Evolutionary conservation across 31 red algal species (phyloP).

Genomic region (Porphyra umbilicalis): DNA sequence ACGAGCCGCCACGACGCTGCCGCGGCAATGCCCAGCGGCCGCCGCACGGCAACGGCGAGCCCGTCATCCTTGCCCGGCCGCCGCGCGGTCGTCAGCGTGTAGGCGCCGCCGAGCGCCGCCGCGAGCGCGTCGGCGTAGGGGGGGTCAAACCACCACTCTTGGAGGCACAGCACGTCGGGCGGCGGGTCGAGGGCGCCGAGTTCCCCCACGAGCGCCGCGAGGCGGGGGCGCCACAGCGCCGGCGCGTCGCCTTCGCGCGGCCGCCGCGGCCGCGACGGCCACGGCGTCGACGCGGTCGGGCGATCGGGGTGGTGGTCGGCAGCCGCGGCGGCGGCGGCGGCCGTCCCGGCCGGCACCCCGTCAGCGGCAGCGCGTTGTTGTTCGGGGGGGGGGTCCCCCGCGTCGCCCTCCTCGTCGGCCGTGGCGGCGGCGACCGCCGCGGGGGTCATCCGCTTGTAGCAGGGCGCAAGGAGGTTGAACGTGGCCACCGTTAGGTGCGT

Average conservation of each 20-base stretch:
- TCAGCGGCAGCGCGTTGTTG: too few relatives aligned
- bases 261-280: background rate
- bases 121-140: conserved; percentile 10
- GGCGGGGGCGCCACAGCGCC: conserved; percentile 22
- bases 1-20: background rate
- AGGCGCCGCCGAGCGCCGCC: conserved; percentile 15
- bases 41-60: conserved; percentile 15
- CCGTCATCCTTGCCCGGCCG: conserved; percentile 37
- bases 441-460: conserved; percentile 40
- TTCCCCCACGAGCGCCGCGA: conserved; percentile 9
- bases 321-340: background rate
- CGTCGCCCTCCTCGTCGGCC: too few relatives aligned
- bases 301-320: background rate
- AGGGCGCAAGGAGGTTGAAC: conserved; percentile 67
- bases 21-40: background rate
- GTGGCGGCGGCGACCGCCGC: conserved; percentile 4
- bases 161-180: conserved; percentile 36
- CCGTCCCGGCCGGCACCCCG: conserved; percentile 8
- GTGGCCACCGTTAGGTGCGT: conserved; percentile 29
- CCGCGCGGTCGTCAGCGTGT: conserved; percentile 14
- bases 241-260: conserved; percentile 29
- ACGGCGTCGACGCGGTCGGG: background rate
- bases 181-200: conserved; percentile 13
- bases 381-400: too few relatives aligned
- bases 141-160: conserved; percentile 52